Percentiles rank a stretch among this genome's conserved stretches.
phyloP scores from a whole-genome alignment of 345 rosid genomes.

The Fremontodendron californicum region DNA sequence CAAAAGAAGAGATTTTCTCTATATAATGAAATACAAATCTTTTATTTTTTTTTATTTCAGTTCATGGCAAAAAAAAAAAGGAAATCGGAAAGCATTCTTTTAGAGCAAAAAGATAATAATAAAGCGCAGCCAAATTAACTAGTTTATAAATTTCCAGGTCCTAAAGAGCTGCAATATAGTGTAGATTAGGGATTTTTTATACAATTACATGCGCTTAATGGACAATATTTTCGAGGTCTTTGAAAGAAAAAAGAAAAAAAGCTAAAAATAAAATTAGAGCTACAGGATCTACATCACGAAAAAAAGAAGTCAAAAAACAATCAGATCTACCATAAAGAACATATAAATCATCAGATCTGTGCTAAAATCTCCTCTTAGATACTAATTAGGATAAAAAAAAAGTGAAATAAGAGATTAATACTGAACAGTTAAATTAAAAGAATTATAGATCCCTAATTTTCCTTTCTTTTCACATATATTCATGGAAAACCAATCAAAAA shows the following conservation, averaged over 20 bases:
- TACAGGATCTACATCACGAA: background rate
- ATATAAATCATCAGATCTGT: conserved; percentile 14
- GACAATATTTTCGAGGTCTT: background rate
- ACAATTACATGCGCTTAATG: background rate
- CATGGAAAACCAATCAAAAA: background rate
- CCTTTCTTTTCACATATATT: background rate
- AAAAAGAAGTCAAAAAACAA: background rate
- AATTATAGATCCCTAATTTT: background rate
- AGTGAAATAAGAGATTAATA: background rate
- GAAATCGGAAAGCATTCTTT: background rate
- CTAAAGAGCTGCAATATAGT: background rate
- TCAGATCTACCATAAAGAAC: conserved; percentile 10
- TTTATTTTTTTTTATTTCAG: background rate
- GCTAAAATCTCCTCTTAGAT: background rate
- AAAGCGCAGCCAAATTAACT: background rate
- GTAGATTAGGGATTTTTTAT: background rate
- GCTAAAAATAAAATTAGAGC: background rate
- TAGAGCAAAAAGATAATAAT: background rate
- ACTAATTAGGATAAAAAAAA: background rate
- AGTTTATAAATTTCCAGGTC: background rate
- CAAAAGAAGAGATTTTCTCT: background rate
- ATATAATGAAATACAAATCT: background rate
- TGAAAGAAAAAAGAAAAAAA: background rate
- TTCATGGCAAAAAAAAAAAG: background rate
- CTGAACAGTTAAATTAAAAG: background rate